These are phyloP conservation scores for Phytophthora crassamura DNA, from an alignment of 352 stramenopile species.

Conservation along the genomic window DNA sequence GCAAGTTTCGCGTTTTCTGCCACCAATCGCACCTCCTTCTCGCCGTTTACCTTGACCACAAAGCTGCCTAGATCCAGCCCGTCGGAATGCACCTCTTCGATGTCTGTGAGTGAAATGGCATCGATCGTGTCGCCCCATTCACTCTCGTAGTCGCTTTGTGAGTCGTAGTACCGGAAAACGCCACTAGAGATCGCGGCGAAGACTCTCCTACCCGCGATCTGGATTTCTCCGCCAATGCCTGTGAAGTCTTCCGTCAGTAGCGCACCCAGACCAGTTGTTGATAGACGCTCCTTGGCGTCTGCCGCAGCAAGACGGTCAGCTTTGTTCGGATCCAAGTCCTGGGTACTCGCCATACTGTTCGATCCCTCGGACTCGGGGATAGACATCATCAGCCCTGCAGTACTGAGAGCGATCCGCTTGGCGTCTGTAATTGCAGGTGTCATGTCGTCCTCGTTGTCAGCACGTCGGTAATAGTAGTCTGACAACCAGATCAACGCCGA, in stretches of 20 bases:
- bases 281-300: conserved; percentile 37
- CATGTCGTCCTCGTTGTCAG: conserved; percentile 30
- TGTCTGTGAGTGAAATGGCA: conserved; percentile 78
- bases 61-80: conserved; percentile 76
- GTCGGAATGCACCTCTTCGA: conserved; percentile 83
- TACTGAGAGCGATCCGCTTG: conserved; percentile 56
- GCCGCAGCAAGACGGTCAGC: conserved; percentile 33
- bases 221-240: conserved; percentile 69
- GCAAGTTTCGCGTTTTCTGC: conserved; percentile 71
- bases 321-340: conserved; percentile 36
- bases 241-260: conserved; percentile 54
- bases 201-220: conserved; percentile 64
- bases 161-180: conserved; percentile 90
- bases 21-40: conserved; percentile 77
- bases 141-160: conserved; percentile 79
- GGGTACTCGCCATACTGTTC: conserved; percentile 30
- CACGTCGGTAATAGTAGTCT: conserved; percentile 80
- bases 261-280: conserved; percentile 31
- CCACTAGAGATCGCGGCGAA: conserved; percentile 84
- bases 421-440: conserved; percentile 31
- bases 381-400: conserved; percentile 52
- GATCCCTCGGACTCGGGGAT: conserved; percentile 55
- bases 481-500: conserved; percentile 87
- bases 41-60: conserved; percentile 74
- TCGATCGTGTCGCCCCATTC: conserved; percentile 88